Evolutionary conservation across 2,329 filamentous ascomycete species (phyloP).

Genomic region (Aspergillus tubingensis): DNA sequence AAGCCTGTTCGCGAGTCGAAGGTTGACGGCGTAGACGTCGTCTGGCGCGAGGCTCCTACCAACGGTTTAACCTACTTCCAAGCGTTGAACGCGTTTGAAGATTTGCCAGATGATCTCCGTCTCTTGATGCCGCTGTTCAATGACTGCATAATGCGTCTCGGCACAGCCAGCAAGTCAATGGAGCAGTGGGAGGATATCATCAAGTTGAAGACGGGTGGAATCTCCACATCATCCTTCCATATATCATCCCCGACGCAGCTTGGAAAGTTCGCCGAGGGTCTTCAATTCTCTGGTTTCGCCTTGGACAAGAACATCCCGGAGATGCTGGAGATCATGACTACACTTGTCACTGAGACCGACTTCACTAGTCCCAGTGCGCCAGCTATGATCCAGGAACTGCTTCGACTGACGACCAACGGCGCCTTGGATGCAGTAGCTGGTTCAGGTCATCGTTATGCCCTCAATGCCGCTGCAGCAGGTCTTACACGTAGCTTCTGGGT

Average conservation of each 20-base stretch:
- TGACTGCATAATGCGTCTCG: constrained; percentile 88
- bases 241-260: constrained; percentile 74
- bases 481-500: constrained; percentile 72
- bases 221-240: constrained; percentile 82
- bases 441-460: constrained; percentile 83
- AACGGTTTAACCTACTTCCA: constrained; percentile 97
- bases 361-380: constrained; percentile 83
- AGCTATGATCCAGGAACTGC: constrained; percentile 77
- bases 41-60: constrained; percentile 90
- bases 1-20: constrained; percentile 64
- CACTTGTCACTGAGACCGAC: constrained; percentile 80
- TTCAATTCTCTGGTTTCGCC: constrained; percentile 82
- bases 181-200: constrained; percentile 94
- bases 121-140: constrained; percentile 86
- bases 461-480: constrained; percentile 77
- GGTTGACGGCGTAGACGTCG: constrained; percentile 67
- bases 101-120: constrained; percentile 80
- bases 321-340: constrained; percentile 84
- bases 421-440: constrained; percentile 90
- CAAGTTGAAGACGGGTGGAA: constrained; percentile 91
- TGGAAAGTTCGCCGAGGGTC: constrained; percentile 71
- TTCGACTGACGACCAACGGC: constrained; percentile 84
- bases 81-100: constrained; percentile 76
- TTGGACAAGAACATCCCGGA: constrained; percentile 85
- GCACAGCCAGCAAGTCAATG: constrained; percentile 84